Base-by-base conservation (phyloP, 306 rosid species). In the Pterocarpus macrocarpus region DNA sequence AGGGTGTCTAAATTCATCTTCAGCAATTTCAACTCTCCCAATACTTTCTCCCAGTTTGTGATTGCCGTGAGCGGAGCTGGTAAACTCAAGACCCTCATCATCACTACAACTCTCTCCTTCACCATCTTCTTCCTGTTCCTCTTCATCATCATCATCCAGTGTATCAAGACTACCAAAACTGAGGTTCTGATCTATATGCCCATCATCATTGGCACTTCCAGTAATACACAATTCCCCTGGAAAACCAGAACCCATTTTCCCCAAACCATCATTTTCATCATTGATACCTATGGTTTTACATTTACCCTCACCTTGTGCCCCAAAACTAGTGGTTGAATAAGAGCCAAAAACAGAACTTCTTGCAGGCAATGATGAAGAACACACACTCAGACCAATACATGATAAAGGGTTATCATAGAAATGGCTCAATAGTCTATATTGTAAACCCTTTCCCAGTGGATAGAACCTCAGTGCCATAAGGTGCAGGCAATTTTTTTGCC, bases 1-100 rank as follows among this genome's bases (percentile, higher is more conserved):
- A 72, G 97, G 97, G 81, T 91, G 91, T 78, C 94, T 87, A 41
- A 85, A 80, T 56, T 90, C 93, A 76, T 64, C 82, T 70, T 88
- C 97, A 82, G 61, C 85, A 49, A 83, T 76, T 34, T 90, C 97
- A 84, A 86, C 71, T 86, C 85, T 86, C 16, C 79, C 76, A 67
- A 84, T 68, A 49, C 69, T 85, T 58, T 76, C 84, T 22, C 53
- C 76, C 9, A 39, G 53, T 44, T 52, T 69, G 15, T 35, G 17
- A 84, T 53, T 82, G 8, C 83, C 80, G 80, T 69, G 50, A 57
- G 69, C 80, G 39, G 87, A 58, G 67, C 75, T 71, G 66, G 80
- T 66, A 79, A 82, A 76, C 83, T 86, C 80, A 44, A 88, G 71
- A 83, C 84, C 91, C 13, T 85, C 84, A 69, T 69, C 84, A 35